phyloP scores from a whole-genome alignment of 2,329 filamentous ascomycete genomes.

The Westerdykella aurantiaca region DNA sequence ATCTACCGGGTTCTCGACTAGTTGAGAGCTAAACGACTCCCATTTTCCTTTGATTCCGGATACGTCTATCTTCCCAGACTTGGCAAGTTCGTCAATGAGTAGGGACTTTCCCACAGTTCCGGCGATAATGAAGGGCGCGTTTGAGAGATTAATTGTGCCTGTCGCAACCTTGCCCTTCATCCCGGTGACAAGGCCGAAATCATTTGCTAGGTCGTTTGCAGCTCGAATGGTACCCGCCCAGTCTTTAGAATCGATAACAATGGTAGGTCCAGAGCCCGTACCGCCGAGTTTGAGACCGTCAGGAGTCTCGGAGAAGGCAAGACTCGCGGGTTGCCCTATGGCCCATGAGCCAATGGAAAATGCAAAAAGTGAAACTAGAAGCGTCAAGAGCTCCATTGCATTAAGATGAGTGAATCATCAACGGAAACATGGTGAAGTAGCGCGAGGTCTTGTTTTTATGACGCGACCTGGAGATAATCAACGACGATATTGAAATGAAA shows the following conservation, averaged over 20 bases:
- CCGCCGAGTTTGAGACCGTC: constrained; percentile 16
- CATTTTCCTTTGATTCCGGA: constrained; percentile 54
- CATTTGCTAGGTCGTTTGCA: constrained; percentile 56
- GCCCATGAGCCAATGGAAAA: constrained; percentile 4
- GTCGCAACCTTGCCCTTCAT: constrained; percentile 47
- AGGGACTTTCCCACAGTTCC: constrained; percentile 60
- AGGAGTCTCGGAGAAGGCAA: constrained; percentile 14
- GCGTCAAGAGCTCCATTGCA: constrained; percentile 7
- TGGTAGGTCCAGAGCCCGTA: constrained; percentile 14
- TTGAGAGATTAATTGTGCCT: constrained; percentile 10
- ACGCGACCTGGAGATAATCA: too few species aligned
- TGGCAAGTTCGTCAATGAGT: constrained; percentile 53
- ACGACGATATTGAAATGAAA: too few species aligned
- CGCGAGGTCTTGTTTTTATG: too few species aligned
- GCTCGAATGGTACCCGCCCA: constrained; percentile 60
- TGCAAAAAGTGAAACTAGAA: constrained; percentile 2
- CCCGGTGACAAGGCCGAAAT: constrained; percentile 61
- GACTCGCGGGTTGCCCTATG: constrained; percentile 15
- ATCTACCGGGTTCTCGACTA: constrained; percentile 52
- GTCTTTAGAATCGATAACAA: constrained; percentile 39
- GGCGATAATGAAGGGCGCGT: constrained; percentile 51
- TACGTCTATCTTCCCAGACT: constrained; percentile 52
- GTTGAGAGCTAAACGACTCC: constrained; percentile 58
- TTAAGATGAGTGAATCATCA: too few species aligned
- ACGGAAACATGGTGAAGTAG: too few species aligned